These are phyloP conservation scores for Ziziphus jujuba DNA, from an alignment of 306 rosid genomes.

Conservation along the genomic window DNA sequence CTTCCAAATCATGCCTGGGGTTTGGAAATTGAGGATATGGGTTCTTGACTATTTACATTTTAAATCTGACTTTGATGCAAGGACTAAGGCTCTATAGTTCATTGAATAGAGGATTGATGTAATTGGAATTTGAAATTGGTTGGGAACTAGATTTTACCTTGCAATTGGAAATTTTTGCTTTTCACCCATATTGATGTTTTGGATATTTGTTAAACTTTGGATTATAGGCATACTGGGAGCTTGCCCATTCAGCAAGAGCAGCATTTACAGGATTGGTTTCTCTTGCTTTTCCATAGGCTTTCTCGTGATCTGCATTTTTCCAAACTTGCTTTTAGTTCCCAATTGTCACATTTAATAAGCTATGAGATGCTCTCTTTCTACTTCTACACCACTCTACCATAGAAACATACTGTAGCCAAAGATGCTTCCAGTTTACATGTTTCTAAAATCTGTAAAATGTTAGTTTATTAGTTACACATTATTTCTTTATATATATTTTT, in stretches of 20 bases:
- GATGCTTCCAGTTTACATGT: neutral
- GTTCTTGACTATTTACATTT: neutral
- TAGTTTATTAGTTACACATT: neutral
- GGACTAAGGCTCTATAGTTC: neutral
- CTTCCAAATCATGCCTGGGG: neutral
- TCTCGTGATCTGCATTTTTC: constrained; percentile 83
- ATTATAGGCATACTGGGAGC: constrained; percentile 56
- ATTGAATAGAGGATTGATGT: neutral
- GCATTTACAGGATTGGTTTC: constrained; percentile 76
- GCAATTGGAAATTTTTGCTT: neutral
- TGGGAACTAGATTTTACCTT: neutral
- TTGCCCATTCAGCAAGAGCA: constrained; percentile 65
- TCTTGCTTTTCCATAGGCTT: constrained; percentile 74
- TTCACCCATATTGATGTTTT: neutral
- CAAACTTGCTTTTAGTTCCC: constrained; percentile 73
- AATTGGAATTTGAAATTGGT: neutral
- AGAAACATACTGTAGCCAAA: neutral
- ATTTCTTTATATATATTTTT: neutral
- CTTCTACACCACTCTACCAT: neutral
- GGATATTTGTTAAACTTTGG: constrained; percentile 9
- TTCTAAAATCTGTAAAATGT: neutral
- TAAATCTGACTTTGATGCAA: neutral
- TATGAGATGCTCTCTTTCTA: constrained; percentile 59
- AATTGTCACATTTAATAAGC: constrained; percentile 61
- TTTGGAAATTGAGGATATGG: too few relatives aligned